These are phyloP conservation scores for Chlorella ohadii DNA, from an alignment of 139 green algal genomes.

Conservation along the genomic window DNA sequence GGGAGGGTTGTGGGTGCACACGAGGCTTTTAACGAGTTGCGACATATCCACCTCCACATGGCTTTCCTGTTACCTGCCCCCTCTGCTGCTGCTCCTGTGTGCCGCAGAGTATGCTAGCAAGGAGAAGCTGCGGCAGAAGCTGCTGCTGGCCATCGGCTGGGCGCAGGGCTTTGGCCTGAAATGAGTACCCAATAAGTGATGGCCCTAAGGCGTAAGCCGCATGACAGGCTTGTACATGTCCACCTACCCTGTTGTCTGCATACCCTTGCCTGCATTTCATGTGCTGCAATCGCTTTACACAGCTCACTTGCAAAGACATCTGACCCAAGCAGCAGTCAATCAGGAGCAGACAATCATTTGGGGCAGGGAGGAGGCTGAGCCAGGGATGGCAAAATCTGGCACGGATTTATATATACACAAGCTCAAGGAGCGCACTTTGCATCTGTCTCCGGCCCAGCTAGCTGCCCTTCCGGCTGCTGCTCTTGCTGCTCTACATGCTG, in stretches of 20 bases:
- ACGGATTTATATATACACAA: not conserved
- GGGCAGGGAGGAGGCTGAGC: too few species aligned
- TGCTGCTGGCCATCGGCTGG: conserved; percentile 46
- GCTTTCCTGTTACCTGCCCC: too few species aligned
- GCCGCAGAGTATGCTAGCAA: conserved; percentile 53
- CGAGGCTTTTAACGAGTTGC: too few species aligned
- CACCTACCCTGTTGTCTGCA: not conserved
- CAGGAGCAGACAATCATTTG: too few species aligned
- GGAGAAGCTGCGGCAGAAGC: conserved; percentile 38
- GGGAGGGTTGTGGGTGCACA: too few species aligned
- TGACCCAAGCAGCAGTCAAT: not conserved
- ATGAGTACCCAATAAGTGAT: conserved; percentile 18
- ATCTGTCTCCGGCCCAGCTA: too few species aligned
- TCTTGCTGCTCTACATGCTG: not conserved
- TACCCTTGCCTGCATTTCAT: not conserved
- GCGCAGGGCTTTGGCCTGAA: conserved; percentile 60
- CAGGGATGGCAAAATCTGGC: too few species aligned
- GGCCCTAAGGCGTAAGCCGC: too few species aligned
- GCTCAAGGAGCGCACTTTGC: too few species aligned
- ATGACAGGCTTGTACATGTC: not conserved
- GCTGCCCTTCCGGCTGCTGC: not conserved
- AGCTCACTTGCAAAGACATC: not conserved
- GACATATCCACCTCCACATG: too few species aligned
- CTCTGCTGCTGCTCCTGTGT: too few species aligned
- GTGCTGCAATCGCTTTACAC: not conserved